phyloP scores from a whole-genome alignment of 176 grass and related monocot genomes.

The Avena sativa region DNA sequence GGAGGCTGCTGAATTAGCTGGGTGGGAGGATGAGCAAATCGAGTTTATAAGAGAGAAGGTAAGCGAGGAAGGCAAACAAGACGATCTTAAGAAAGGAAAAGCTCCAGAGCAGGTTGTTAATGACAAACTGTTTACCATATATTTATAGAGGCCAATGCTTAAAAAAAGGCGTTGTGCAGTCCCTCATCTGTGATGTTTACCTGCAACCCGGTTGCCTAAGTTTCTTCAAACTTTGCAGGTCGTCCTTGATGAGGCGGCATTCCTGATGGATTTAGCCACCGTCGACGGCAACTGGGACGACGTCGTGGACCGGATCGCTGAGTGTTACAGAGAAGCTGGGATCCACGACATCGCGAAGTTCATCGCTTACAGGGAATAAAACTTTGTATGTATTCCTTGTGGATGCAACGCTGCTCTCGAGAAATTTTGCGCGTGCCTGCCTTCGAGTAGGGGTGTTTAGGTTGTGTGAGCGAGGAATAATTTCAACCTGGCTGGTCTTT shows the following conservation, averaged over 20 bases:
- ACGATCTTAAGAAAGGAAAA: constrained; percentile 97
- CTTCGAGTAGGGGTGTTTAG: neutral
- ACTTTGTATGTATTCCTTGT: constrained; percentile 12
- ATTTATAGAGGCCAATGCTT: neutral
- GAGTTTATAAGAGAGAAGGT: constrained; percentile 95
- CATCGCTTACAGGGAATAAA: constrained; percentile 72
- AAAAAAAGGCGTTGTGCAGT: neutral
- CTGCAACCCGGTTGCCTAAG: neutral
- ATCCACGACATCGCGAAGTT: constrained; percentile 82
- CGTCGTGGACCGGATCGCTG: constrained; percentile 68
- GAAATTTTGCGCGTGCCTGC: neutral
- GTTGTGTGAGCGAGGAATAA: neutral
- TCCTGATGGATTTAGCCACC: constrained; percentile 86
- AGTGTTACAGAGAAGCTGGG: constrained; percentile 80
- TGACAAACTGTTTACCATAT: neutral
- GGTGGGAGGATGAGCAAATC: constrained; percentile 98
- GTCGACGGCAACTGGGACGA: constrained; percentile 87
- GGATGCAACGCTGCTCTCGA: neutral
- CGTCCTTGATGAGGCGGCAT: constrained; percentile 88
- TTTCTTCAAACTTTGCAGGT: constrained; percentile 52
- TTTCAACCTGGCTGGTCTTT: neutral
- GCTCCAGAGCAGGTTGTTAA: constrained; percentile 74
- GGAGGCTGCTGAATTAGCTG: constrained; percentile 92
- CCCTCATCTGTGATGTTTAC: neutral
- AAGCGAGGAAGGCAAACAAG: constrained; percentile 72